Evolutionary conservation across 75 land plant species (phyloP).

Genomic region (Gnetum montanum): DNA sequence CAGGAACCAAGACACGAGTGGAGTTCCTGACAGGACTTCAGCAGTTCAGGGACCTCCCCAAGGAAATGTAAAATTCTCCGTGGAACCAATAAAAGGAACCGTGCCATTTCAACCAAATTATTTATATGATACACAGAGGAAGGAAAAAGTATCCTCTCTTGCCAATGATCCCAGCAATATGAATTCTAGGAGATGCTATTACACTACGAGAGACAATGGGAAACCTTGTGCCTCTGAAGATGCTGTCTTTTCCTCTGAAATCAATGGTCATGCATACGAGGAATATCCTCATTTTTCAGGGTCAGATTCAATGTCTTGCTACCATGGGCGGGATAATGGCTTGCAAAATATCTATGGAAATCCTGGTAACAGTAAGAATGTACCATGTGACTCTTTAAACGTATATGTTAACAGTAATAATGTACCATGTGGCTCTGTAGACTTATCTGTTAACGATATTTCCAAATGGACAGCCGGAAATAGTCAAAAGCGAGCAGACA

Average conservation of each 20-base stretch:
- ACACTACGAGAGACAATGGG: neutral
- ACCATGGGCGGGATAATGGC: neutral
- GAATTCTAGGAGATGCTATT: slow-evolving; percentile 5
- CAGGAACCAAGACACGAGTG: neutral
- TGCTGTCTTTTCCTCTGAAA: neutral
- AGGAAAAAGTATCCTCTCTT: neutral
- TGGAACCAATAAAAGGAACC: slow-evolving; percentile 1
- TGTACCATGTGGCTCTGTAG: neutral
- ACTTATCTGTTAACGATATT: neutral
- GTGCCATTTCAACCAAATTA: neutral
- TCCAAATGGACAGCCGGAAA: slow-evolving; percentile 2
- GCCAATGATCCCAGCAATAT: neutral
- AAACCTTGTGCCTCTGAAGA: neutral
- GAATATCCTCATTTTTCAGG: neutral
- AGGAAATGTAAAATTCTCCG: too few relatives aligned
- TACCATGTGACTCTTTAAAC: neutral
- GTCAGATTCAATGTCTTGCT: neutral
- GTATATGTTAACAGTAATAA: neutral
- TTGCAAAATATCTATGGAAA: slow-evolving; percentile 5
- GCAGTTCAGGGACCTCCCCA: neutral
- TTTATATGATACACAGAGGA: neutral
- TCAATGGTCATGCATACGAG: neutral
- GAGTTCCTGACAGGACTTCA: neutral
- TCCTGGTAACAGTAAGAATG: neutral
- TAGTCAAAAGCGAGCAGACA: slow-evolving; percentile 1